Base-by-base conservation (phyloP, 139 green algal genomes). In the Mesotaenium endlicherianum region DNA sequence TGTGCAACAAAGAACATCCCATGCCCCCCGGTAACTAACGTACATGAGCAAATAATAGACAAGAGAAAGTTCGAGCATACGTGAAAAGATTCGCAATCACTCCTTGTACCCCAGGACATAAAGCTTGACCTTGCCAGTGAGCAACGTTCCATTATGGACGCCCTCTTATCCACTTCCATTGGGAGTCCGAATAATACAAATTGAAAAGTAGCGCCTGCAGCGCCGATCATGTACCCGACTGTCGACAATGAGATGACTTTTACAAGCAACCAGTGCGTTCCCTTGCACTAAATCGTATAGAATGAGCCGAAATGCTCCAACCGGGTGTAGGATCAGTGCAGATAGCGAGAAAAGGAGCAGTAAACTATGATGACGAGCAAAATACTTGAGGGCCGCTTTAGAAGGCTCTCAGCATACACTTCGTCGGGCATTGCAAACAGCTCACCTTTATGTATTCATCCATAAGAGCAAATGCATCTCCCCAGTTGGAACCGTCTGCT, bases 381-480 rank as follows among this genome's bases (percentile, higher is more conserved):
- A 59, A 5, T 31, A 38, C 58, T 16, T n/a, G 17, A 49, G 68
- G 38, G n/a, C n/a, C n/a, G n/a, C n/a, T n/a, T n/a, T n/a, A n/a
- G n/a, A n/a, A n/a, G n/a, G n/a, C n/a, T n/a, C n/a, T n/a, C n/a
- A n/a, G n/a, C n/a, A n/a, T n/a, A n/a, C n/a, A n/a, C n/a, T n/a
- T n/a, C n/a, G n/a, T n/a, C n/a, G n/a, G n/a, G n/a, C n/a, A n/a
- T n/a, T n/a, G n/a, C n/a, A n/a, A n/a, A n/a, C 8, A 76, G 34
- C 68, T 31, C 76, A 85, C 79, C 67, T 79, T 69, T 8, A 78
- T 41, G 64, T 85, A 85, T 11, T 38, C n/a, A 36, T 50, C 36
- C 79, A 85, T 85, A 17, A 85, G 40, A 47, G 79, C 49, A n/a
- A 85, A 85, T 11, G 79, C 79, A 40, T 85, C 79, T 26, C 79